Percentiles rank a stretch among this genome's conserved stretches.
These are phyloP conservation scores for Infundibulicybe gibba DNA, from an alignment of 768 basidiomycete genomes.

Conservation along the genomic window DNA sequence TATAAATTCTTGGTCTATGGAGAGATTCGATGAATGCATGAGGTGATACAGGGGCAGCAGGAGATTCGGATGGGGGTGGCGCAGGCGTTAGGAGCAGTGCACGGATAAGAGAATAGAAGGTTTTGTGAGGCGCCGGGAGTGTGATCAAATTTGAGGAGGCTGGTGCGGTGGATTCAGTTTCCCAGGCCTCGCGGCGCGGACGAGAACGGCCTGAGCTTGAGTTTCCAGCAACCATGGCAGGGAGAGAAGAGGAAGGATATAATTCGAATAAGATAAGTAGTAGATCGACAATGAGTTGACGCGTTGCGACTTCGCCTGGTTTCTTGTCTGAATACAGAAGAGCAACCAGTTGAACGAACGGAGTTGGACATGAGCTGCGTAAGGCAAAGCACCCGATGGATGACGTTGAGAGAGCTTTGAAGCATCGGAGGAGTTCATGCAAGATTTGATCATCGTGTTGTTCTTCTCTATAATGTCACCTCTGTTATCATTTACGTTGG, in stretches of 20 bases:
- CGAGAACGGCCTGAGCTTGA: conserved; percentile 21
- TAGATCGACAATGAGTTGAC: conserved; percentile 88
- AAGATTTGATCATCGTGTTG: conserved; percentile 96
- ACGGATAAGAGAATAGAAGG: conserved; percentile 70
- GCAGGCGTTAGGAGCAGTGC: conserved; percentile 71
- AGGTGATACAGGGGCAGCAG: conserved; percentile 57
- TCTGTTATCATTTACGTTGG: no score
- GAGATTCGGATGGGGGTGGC: conserved; percentile 61
- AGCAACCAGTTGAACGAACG: conserved; percentile 78
- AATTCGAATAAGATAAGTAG: conserved; percentile 86
- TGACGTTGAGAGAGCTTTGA: conserved; percentile 91
- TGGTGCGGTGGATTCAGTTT: conserved; percentile 34
- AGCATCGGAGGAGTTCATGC: conserved; percentile 87
- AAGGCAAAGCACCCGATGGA: conserved; percentile 87
- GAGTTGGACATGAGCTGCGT: conserved; percentile 83
- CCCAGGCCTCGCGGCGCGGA: conserved; percentile 56
- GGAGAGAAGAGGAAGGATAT: conserved; percentile 71
- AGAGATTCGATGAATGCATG: conserved; percentile 80
- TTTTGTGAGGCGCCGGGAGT: conserved; percentile 72
- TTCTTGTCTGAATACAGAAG: conserved; percentile 97
- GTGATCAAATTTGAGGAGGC: conserved; percentile 50
- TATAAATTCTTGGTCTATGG: conserved; percentile 71
- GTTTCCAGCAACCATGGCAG: conserved; percentile 37
- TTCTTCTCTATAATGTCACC: conserved; percentile 66
- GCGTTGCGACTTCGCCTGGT: conserved; percentile 88